phyloP scores from a whole-genome alignment of 805 yeast genomes.

The Cyberlindnera sargentensis region DNA sequence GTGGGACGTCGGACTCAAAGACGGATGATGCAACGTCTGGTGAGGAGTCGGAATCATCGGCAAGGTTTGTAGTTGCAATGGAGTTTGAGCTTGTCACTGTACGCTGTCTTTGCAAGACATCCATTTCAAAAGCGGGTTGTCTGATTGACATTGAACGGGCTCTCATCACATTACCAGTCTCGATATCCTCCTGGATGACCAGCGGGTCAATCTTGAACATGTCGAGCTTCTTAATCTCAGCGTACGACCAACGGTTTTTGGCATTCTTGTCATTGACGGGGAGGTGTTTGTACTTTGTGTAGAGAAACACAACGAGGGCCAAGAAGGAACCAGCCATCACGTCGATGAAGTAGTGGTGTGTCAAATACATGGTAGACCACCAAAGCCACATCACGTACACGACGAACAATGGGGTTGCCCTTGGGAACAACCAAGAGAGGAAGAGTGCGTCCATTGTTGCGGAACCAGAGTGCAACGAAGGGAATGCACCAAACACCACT shows the following conservation, averaged over 20 bases:
- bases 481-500: slow-evolving; percentile 86
- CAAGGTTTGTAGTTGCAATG: slow-evolving; percentile 4
- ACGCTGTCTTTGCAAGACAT: slow-evolving; percentile 14
- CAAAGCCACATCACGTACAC: slow-evolving; percentile 87
- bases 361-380: slow-evolving; percentile 98
- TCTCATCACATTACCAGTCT: slow-evolving; percentile 2
- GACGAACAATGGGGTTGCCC: slow-evolving; percentile 54
- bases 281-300: slow-evolving; percentile 58
- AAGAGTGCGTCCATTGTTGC: slow-evolving; percentile 92
- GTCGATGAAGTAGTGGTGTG: slow-evolving; percentile 94
- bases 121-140: slow-evolving; percentile 20
- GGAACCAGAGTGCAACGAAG: slow-evolving; percentile 88
- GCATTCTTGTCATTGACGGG: slow-evolving; percentile 50
- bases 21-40: slow-evolving; percentile 21
- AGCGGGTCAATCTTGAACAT: slow-evolving; percentile 30
- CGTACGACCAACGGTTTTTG: slow-evolving; percentile 68
- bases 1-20: slow-evolving; percentile 14
- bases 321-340: slow-evolving; percentile 90
- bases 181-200: slow-evolving; percentile 12
- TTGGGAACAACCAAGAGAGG: slow-evolving; percentile 77
- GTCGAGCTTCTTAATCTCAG: slow-evolving; percentile 30
- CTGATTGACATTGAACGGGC: slow-evolving; percentile 8
- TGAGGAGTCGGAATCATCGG: slow-evolving; percentile 9
- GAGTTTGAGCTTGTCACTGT: slow-evolving; percentile 1
- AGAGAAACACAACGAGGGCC: slow-evolving; percentile 60